Conservation (phyloP, 108 stramenopile species). For the Poteriospumella lacustris region DNA sequence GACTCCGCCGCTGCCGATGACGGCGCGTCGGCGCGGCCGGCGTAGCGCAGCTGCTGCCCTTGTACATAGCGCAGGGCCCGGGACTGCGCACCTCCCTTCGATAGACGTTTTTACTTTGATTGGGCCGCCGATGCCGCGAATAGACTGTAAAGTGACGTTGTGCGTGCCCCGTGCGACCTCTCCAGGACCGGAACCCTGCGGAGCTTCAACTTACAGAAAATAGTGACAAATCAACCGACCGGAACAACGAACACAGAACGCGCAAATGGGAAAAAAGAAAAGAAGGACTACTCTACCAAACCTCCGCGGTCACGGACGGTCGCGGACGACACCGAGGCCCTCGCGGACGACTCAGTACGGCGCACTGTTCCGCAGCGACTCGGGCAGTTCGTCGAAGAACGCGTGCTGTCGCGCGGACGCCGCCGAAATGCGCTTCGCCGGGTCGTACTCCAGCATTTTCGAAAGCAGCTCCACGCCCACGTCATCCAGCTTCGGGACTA, state of each 20-base stretch:
- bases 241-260: background rate
- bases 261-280: background rate
- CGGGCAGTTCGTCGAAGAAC: conserved; percentile 75
- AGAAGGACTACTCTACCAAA: background rate
- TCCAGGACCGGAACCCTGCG: no score
- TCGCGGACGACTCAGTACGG: no score
- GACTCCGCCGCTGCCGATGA: no score
- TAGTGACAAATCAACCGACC: background rate
- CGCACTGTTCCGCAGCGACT: conserved; percentile 36
- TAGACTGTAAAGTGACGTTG: no score
- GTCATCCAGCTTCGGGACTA: conserved; percentile 43
- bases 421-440: conserved; percentile 76
- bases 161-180: no score
- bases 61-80: no score
- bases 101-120: no score
- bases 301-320: background rate
- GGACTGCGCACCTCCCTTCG: no score
- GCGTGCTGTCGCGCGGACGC: conserved; percentile 85
- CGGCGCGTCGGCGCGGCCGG: no score
- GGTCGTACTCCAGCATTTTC: conserved; percentile 86
- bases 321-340: background rate
- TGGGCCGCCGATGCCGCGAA: no score
- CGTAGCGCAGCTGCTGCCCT: no score
- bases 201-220: background rate
- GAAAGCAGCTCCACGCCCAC: conserved; percentile 74